Base-by-base conservation (phyloP, 768 basidiomycete genomes). In the Leucosporidium scottii region DNA sequence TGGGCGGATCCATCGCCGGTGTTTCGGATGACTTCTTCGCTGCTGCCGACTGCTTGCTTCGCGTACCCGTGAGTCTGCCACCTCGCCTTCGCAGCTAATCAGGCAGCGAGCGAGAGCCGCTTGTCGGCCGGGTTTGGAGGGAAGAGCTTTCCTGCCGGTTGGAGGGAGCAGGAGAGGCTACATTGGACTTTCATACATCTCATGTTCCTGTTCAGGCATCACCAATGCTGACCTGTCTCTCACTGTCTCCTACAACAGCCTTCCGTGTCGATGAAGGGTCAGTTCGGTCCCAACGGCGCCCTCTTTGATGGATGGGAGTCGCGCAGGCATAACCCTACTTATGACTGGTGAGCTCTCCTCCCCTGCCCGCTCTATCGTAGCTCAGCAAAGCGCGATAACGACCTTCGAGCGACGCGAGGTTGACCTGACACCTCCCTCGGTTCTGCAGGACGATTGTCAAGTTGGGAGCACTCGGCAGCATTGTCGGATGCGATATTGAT, bases 11-110 rank as follows among this genome's bases (percentile, higher is more conserved):
- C 66, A 81, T 97, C 72, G 76, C 87, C 39, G 81, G 83, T 3
- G 86, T 89, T 56, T 96, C 93, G 3, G 96, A 99, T 78, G 92
- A 99, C 71, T 99, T 98, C 82, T 99, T 99, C 75, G 92, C 91
- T 15, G 85, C 87, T 73, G 92, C 89, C 0, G 83, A 79, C 70
- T 86, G 94, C 79, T 81, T 99, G 30, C 82, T 99, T 62, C 83
- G 89, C 59, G 87, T 90, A 53, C 86, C 87, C 79, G 93, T 91
- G 69, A 74, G 84, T 76, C 39, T 44, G 10, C 39, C 6, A 44
- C 34, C 5, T 12, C 12, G 6, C 5, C 34, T 36, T 36, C 34
- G 34, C 6, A 44, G 39, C 39, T 44, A 44, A 44, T 44, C 39
- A 44, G 39, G 3, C 8, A 44, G 39, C 8, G 39, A 44, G 39